Evolutionary conservation across 2,329 filamentous ascomycete genomes (phyloP).

Genomic region (Lachnum nothofagi): DNA sequence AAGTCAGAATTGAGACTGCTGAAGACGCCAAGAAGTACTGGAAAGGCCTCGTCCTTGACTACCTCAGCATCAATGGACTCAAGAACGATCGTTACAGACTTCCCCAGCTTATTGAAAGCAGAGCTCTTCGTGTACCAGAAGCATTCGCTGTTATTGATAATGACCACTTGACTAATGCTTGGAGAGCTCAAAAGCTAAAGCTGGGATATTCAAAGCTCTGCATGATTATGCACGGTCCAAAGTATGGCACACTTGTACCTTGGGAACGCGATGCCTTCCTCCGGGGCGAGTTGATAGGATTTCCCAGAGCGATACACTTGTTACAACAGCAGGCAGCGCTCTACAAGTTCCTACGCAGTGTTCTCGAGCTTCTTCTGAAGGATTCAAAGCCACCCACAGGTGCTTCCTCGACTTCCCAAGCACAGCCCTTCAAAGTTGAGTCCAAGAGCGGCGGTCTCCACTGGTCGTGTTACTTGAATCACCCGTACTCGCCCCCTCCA

Average conservation of each 20-base stretch:
- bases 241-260: slow-evolving; percentile 7
- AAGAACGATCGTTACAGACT: not conserved
- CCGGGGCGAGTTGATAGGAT: slow-evolving; percentile 4
- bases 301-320: slow-evolving; percentile 4
- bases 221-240: slow-evolving; percentile 8
- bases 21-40: not conserved
- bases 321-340: slow-evolving; percentile 8
- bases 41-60: not conserved
- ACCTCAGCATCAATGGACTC: not conserved
- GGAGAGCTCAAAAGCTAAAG: not conserved
- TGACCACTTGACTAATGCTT: not conserved
- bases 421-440: not conserved
- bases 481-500: slow-evolving; percentile 9
- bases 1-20: not conserved
- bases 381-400: slow-evolving; percentile 1
- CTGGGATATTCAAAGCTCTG: not conserved
- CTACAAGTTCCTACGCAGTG: slow-evolving; percentile 1
- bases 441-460: not conserved
- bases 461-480: slow-evolving; percentile 9
- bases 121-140: not conserved
- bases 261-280: slow-evolving; percentile 7
- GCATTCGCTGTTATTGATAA: not conserved
- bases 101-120: not conserved
- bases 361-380: slow-evolving; percentile 6
- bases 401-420: not conserved